Percentiles rank a stretch among this genome's conserved stretches.
Evolutionary conservation across 768 basidiomycete genomes (phyloP).

Genomic region (Tylopilus vinaceipallidus): DNA sequence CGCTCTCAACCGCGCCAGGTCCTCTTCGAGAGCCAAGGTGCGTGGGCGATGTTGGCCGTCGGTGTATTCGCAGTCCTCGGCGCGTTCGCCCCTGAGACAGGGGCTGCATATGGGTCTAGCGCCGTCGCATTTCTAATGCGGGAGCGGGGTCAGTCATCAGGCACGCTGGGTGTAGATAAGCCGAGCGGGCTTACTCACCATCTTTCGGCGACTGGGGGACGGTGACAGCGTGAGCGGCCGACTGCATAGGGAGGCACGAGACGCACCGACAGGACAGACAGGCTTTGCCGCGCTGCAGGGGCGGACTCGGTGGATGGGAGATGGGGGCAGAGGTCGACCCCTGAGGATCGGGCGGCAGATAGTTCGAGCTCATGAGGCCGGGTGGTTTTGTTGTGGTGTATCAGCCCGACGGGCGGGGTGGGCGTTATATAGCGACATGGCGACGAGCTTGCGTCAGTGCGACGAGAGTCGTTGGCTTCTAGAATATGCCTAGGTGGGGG

Average conservation of each 20-base stretch:
- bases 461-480: too few relatives aligned
- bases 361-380: background rate
- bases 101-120: slow-evolving; percentile 61
- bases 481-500: too few relatives aligned
- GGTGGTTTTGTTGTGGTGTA: background rate
- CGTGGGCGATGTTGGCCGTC: slow-evolving; percentile 61
- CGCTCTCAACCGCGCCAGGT: slow-evolving; percentile 52
- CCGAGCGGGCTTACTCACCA: too few relatives aligned
- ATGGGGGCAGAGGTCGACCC: background rate
- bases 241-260: background rate
- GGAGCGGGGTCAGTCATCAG: background rate
- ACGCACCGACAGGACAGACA: slow-evolving; percentile 52
- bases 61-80: slow-evolving; percentile 70
- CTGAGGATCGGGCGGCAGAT: slow-evolving; percentile 6
- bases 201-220: slow-evolving; percentile 44
- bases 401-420: too few relatives aligned
- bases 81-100: slow-evolving; percentile 56
- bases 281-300: slow-evolving; percentile 48
- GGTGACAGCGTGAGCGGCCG: background rate
- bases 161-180: too few relatives aligned
- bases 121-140: slow-evolving; percentile 63
- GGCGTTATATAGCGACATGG: too few relatives aligned
- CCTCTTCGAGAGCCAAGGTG: slow-evolving; percentile 59
- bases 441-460: too few relatives aligned
- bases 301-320: slow-evolving; percentile 1